These are phyloP conservation scores for Fusarium sp. DNA, from an alignment of 2,329 filamentous ascomycete genomes.

Conservation along the genomic window DNA sequence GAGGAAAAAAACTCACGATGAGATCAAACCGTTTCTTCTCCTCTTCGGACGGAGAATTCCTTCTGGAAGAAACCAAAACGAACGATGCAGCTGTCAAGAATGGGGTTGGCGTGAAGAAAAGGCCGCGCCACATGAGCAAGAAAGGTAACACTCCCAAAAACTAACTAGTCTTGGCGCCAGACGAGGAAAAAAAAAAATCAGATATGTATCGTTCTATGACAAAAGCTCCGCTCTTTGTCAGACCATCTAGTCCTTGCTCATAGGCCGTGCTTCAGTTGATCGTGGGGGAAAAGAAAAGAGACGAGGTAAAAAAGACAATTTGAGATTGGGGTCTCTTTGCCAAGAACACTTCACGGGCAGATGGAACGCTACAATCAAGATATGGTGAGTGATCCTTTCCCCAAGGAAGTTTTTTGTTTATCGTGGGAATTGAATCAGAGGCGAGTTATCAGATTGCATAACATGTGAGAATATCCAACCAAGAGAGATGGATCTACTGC, in stretches of 20 bases:
- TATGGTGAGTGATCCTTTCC: not conserved
- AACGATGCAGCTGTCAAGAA: slow-evolving; percentile 15
- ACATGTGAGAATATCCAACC: not conserved
- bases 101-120: slow-evolving; percentile 3
- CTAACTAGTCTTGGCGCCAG: slow-evolving; percentile 36
- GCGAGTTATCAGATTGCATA: not conserved
- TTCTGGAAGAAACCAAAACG: slow-evolving; percentile 5
- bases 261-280: slow-evolving; percentile 1
- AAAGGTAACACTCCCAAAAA: slow-evolving; percentile 12
- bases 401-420: not conserved
- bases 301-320: not conserved
- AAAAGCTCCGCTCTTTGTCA: slow-evolving; percentile 29
- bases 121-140: slow-evolving; percentile 26
- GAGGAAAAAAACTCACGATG: slow-evolving; percentile 4
- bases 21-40: not conserved
- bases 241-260: slow-evolving; percentile 28
- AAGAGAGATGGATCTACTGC: not conserved
- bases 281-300: not conserved
- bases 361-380: not conserved
- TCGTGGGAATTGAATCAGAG: not conserved
- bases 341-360: not conserved
- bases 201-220: slow-evolving; percentile 11
- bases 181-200: not conserved
- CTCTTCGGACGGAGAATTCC: not conserved
- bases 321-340: not conserved